phyloP scores from a whole-genome alignment of 768 basidiomycete genomes.

The Leccinum variicolor region DNA sequence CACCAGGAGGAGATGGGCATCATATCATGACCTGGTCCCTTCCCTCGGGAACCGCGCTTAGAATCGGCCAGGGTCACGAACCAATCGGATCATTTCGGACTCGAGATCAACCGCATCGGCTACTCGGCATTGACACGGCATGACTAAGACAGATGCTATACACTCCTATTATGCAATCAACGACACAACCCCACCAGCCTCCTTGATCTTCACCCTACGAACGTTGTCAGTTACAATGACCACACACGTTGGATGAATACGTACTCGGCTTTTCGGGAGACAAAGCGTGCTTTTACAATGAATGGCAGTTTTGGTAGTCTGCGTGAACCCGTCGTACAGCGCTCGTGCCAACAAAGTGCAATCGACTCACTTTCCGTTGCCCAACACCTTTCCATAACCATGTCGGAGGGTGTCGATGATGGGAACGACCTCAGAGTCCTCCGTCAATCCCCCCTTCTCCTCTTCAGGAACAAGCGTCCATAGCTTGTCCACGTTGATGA shows the following conservation, averaged over 20 bases:
- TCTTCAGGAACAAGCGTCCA: constrained; percentile 86
- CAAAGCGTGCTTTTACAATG: constrained; percentile 98
- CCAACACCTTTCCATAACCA: constrained; percentile 93
- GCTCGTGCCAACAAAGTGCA: not conserved
- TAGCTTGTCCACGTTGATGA: constrained; percentile 98
- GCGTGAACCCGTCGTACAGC: constrained; percentile 1
- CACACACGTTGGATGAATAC: constrained; percentile 17
- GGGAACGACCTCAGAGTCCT: constrained; percentile 80
- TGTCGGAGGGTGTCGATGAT: constrained; percentile 85
- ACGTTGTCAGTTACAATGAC: constrained; percentile 4
- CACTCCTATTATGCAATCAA: constrained; percentile 77
- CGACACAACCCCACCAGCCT: constrained; percentile 91
- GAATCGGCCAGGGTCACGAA: not conserved
- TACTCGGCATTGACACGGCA: not conserved
- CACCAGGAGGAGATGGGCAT: constrained; percentile 40
- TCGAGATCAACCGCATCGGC: no score
- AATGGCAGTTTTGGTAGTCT: constrained; percentile 88
- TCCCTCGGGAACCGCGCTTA: not conserved
- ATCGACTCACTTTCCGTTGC: constrained; percentile 78
- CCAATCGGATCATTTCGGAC: not conserved
- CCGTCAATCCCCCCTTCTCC: constrained; percentile 75
- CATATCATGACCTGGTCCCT: constrained; percentile 2
- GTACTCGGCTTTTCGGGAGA: constrained; percentile 82
- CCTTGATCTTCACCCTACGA: constrained; percentile 77
- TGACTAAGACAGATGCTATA: constrained; percentile 18